Percentiles rank a stretch among this genome's conserved stretches.
These are phyloP conservation scores for Leccinum pellstonianum DNA, from an alignment of 768 basidiomycete species.

Conservation along the genomic window DNA sequence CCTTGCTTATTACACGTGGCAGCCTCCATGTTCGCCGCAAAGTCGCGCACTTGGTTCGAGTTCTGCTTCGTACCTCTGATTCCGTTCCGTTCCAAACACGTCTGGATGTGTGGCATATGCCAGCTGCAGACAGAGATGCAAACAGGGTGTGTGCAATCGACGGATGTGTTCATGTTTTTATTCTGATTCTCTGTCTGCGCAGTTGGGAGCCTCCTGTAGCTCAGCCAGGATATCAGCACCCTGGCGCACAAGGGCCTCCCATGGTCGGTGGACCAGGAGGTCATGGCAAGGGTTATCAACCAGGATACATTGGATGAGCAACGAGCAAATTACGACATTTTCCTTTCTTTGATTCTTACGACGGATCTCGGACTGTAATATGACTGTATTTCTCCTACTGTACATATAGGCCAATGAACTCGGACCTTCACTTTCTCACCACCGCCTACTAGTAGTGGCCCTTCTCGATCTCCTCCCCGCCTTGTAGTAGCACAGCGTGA, in stretches of 20 bases:
- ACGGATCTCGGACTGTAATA: background rate
- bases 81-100: constrained; percentile 56
- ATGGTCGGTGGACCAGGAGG: constrained; percentile 8
- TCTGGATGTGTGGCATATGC: constrained; percentile 75
- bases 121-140: constrained; percentile 57
- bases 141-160: constrained; percentile 41
- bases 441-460: constrained; percentile 1
- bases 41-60: constrained; percentile 72
- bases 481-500: constrained; percentile 20
- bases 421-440: constrained; percentile 1
- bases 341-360: background rate
- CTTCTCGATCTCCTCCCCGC: constrained; percentile 7
- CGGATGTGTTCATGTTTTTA: background rate
- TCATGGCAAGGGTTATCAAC: constrained; percentile 28
- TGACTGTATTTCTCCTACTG: background rate
- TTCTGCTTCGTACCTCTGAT: constrained; percentile 72
- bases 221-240: constrained; percentile 40
- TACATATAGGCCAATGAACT: constrained; percentile 5
- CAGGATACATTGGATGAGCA: constrained; percentile 26
- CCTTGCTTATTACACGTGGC: background rate
- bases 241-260: constrained; percentile 18
- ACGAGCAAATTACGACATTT: background rate
- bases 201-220: constrained; percentile 39
- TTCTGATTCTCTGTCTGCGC: background rate
- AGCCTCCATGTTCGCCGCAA: constrained; percentile 64